Base-by-base conservation (phyloP, 352 stramenopile genomes). In the Thalassiosira hispida region DNA sequence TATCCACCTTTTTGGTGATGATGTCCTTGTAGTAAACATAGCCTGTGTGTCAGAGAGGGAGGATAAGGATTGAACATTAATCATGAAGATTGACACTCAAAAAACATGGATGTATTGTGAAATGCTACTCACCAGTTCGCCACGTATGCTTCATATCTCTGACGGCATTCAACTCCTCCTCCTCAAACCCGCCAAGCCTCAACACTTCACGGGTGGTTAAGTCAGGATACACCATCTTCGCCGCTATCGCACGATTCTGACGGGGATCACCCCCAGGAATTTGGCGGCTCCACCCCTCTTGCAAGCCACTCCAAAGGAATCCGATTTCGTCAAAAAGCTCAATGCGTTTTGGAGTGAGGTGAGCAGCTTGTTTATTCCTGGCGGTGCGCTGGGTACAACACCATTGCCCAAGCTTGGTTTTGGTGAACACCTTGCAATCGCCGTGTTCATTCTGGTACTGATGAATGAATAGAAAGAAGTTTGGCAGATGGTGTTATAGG, bases 91-190 rank as follows among this genome's bases (percentile, higher is more conserved):
- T 7, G 4, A 66, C 52, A 35, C 12, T 20, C 9, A 51, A 20
- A 25, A 66, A 51, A 23, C 23, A 67, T 20, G n/a, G 1, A 11
- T 55, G 3, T 7, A 4, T 29, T 6, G 22, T 6, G 16, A 31
- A 25, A 27, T 38, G 3, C 22, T 61, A 0, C 40, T 59, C n/a
- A 51, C 59, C 60, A 20, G 70, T 78, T 14, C 70, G 70, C 70
- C 70, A 72, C 3, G 49, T 56, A 16, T 71, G 70, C 51, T 67
- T 71, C n/a, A 25, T 27, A 59, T 78, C 59, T 27, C 66, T 72
- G 0, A 78, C 51, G 23, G 29, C 70, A 55, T 72, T 40, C 70
- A 78, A 51, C 40, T 78, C 70, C 40, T 71, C 70, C 5, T 72
- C 52, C 27, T 22, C n/a, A 52, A 64, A 78, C 16, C 70, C 70